Percentiles rank a stretch among this genome's conserved stretches.
phyloP scores from a whole-genome alignment of 148 eudicot species.

The Persicaria maculosa region DNA sequence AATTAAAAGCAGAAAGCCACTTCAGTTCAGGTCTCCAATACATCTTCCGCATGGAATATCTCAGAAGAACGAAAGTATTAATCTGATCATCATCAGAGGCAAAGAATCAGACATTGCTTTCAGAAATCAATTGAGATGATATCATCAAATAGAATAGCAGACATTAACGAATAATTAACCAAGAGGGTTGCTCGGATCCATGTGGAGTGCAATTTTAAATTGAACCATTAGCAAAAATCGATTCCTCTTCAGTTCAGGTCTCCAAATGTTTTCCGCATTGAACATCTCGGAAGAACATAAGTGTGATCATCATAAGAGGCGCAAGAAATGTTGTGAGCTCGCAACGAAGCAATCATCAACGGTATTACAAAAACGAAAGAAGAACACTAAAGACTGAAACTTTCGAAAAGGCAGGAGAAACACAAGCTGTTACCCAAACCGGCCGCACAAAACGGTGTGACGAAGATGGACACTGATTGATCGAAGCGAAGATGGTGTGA shows the following conservation, averaged over 20 bases:
- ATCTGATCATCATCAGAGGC: constrained; percentile 29
- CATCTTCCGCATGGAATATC: constrained; percentile 18
- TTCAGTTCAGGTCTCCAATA: constrained; percentile 24
- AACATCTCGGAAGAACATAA: constrained; percentile 35
- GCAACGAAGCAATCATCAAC: too few relatives aligned
- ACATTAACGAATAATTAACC: too few relatives aligned
- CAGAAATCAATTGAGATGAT: too few relatives aligned
- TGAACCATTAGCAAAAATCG: not conserved
- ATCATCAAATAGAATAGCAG: too few relatives aligned
- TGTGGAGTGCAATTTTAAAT: not conserved
- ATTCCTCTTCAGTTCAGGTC: constrained; percentile 36
- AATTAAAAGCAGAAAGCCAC: constrained; percentile 7
- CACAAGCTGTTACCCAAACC: too few relatives aligned
- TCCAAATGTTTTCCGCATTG: constrained; percentile 27
- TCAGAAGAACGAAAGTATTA: constrained; percentile 36
- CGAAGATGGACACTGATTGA: too few relatives aligned
- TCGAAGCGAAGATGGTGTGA: too few relatives aligned
- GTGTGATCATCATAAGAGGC: constrained; percentile 28
- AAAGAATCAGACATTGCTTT: not conserved
- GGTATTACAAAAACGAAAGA: too few relatives aligned
- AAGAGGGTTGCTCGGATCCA: too few relatives aligned
- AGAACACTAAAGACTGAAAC: too few relatives aligned
- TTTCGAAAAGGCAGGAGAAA: too few relatives aligned
- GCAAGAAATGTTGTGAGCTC: not conserved
- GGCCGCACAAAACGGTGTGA: too few relatives aligned